These are phyloP conservation scores for Pseudogymnoascus verrucosus DNA, from an alignment of 2,329 filamentous ascomycete genomes.

Conservation along the genomic window DNA sequence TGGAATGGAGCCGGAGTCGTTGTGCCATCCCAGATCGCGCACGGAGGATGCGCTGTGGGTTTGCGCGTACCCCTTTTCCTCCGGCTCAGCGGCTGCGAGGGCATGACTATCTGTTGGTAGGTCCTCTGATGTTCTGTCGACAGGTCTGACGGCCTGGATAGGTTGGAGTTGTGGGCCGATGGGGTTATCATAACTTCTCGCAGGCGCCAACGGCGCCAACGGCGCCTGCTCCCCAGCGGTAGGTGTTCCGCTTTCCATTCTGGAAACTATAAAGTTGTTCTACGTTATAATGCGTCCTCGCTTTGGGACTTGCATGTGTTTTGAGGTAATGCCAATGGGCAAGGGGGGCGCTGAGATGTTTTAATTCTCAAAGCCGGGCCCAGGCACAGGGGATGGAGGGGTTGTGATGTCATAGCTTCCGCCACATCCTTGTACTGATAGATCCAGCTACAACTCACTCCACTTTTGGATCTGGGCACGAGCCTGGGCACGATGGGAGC, in stretches of 20 bases:
- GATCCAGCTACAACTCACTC: not conserved
- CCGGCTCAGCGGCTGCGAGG: slow-evolving; percentile 33
- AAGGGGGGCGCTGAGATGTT: not conserved
- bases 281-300: not conserved
- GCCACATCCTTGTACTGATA: not conserved
- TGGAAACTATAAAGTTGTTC: not conserved
- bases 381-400: not conserved
- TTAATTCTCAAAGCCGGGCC: not conserved
- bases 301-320: not conserved
- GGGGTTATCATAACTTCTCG: not conserved
- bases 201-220: not conserved
- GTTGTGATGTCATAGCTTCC: not conserved
- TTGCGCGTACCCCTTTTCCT: slow-evolving; percentile 33
- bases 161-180: not conserved
- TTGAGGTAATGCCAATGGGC: not conserved
- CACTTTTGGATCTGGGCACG: not conserved
- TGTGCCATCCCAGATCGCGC: slow-evolving; percentile 50
- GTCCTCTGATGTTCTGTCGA: slow-evolving; percentile 11
- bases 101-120: slow-evolving; percentile 34
- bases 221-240: not conserved
- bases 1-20: slow-evolving; percentile 39
- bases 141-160: not conserved
- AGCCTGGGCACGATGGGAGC: not conserved
- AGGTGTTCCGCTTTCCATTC: not conserved
- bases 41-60: slow-evolving; percentile 33